Evolutionary conservation across 2,329 filamentous ascomycete species (phyloP), one percentile per base, ranked within the genome.

Genomic region (Fusarium continuum): DNA sequence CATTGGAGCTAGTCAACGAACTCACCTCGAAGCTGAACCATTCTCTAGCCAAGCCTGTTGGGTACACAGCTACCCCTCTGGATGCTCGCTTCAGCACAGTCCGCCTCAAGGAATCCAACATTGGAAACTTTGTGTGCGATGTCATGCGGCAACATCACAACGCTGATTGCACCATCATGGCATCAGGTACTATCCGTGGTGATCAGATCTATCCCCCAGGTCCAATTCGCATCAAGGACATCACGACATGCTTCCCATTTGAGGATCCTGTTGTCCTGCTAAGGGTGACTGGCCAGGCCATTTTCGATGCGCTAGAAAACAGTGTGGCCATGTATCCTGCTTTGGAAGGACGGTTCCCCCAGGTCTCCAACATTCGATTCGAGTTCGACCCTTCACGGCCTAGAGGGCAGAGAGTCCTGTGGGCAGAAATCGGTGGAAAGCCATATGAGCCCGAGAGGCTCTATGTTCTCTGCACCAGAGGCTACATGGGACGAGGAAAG

Each of bases 101-200:
- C 1, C 83, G 93, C 10, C 80, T 86, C 17, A 82, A 80, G 39
- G 93, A 97, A 76, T 92, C 90, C 50, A 97, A 97, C 71, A 79
- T 96, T 13, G 92, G 91, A 2, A 97, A 97, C 76, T 96, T 96
- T 74, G 90, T 96, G 4, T 95, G 91, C 76, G 93, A 97, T 73
- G 83, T 97, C 20, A 96, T 97, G 92, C 85, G 92, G 8, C 87
- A 87, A 60, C 90, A 96, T 72, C 92, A 97, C 73, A 78, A 82
- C 6, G 88, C 91, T 0, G 93, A 97, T 68, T 96, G 92, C 72
- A 86, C 88, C 25, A 82, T 96, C 61, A 95, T 96, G 88, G 92
- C 91, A 0, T 85, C 90, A 0, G 93, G 93, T 0, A 96, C 93
- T 0, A 92, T 96, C 48, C 86, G 93, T 13, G 93, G 92, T 2